Conservation (phyloP, 1,139 yeast genomes). For the Zygosaccharomyces sapae region DNA sequence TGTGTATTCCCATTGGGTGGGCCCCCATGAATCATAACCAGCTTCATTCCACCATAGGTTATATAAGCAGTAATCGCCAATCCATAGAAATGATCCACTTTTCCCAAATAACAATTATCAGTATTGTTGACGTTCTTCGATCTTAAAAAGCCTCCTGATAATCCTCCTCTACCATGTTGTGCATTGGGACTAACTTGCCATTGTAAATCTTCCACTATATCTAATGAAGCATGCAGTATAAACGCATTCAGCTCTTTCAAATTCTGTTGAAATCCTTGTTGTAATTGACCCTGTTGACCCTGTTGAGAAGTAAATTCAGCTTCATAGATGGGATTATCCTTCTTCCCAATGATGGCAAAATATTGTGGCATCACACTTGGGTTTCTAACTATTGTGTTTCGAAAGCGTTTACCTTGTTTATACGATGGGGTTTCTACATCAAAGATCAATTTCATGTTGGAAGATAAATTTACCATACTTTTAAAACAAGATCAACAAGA, state of each 20-base stretch:
- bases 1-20: conserved; percentile 23
- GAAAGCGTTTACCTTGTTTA: background rate
- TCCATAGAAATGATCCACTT: conserved; percentile 83
- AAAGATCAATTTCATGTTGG: background rate
- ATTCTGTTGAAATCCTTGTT: conserved; percentile 53
- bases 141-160: conserved; percentile 26
- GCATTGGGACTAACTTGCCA: conserved; percentile 58
- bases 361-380: conserved; percentile 59
- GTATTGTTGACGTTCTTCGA: conserved; percentile 24
- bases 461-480: background rate
- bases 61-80: conserved; percentile 74
- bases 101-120: conserved; percentile 55
- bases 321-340: conserved; percentile 83
- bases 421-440: background rate
- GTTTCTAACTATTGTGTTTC: background rate
- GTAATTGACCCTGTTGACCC: conserved; percentile 35
- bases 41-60: conserved; percentile 83
- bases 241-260: conserved; percentile 82
- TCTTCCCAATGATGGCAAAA: conserved; percentile 84
- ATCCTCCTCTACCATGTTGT: conserved; percentile 12
- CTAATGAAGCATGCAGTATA: conserved; percentile 82
- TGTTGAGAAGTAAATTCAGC: conserved; percentile 52
- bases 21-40: conserved; percentile 65
- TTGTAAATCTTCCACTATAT: conserved; percentile 81
- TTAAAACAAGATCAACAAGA: background rate